A percentile compares a stretch with the other conserved stretches of the same genome.
These are phyloP conservation scores for Raphanus raphanistrum DNA, from an alignment of 345 rosid species.

Conservation along the genomic window DNA sequence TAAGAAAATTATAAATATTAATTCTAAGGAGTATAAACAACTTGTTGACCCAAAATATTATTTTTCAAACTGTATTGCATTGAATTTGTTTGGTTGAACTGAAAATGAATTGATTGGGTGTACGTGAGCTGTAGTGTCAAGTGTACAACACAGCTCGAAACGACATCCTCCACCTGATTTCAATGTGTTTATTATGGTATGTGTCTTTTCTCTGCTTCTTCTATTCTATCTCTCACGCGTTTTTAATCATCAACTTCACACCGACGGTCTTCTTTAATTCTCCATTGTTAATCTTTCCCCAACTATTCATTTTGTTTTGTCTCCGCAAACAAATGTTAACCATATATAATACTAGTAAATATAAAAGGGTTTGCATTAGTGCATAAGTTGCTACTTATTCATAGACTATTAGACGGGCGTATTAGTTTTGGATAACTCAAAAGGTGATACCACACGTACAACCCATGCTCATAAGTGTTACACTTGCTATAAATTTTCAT, in stretches of 20 bases:
- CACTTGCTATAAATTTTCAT: background rate
- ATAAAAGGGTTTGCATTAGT: background rate
- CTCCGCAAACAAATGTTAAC: conserved; percentile 7
- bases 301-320: conserved; percentile 2
- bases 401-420: background rate
- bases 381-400: background rate
- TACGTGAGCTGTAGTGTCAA: conserved; percentile 38
- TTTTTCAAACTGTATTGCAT: background rate
- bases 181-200: conserved; percentile 31
- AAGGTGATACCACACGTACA: background rate
- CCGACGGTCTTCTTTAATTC: conserved; percentile 27
- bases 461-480: background rate
- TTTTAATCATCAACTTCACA: conserved; percentile 24
- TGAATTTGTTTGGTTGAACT: background rate
- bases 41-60: background rate
- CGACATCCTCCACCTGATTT: conserved; percentile 42
- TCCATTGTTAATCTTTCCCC: conserved; percentile 6
- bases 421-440: background rate
- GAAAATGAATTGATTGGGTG: conserved; percentile 8
- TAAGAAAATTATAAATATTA: background rate
- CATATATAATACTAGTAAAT: background rate
- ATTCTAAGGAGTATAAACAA: background rate
- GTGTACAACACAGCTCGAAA: conserved; percentile 6
- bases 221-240: conserved; percentile 28
- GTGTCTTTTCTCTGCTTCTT: conserved; percentile 24